Conservation (phyloP, 306 rosid genomes). For the Cicer cuneatum region DNA sequence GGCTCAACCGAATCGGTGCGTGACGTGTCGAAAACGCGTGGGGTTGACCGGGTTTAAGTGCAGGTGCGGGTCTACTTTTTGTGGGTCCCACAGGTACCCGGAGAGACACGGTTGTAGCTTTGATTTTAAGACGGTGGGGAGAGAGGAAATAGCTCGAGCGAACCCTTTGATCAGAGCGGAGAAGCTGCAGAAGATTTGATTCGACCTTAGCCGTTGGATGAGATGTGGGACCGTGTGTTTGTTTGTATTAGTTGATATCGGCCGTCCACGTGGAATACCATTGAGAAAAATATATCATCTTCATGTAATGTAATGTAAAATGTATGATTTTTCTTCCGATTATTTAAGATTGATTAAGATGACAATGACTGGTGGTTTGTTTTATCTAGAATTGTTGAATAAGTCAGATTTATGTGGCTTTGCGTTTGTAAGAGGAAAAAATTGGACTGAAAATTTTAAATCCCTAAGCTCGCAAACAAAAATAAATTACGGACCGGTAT, state of each 20-base stretch:
- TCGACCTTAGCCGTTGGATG: constrained; percentile 45
- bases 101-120: constrained; percentile 85
- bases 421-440: constrained; percentile 15
- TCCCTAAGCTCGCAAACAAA: not conserved
- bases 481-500: no score
- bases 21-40: constrained; percentile 69
- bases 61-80: constrained; percentile 76
- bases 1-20: constrained; percentile 64
- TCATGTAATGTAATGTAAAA: not conserved
- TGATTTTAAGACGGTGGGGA: constrained; percentile 80
- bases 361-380: constrained; percentile 6
- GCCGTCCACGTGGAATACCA: constrained; percentile 17
- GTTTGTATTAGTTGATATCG: constrained; percentile 29
- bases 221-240: not conserved
- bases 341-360: not conserved
- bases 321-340: constrained; percentile 33
- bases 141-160: constrained; percentile 82
- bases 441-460: not conserved
- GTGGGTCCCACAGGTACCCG: constrained; percentile 90
- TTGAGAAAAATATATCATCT: not conserved
- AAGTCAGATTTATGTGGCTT: constrained; percentile 38
- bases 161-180: constrained; percentile 79
- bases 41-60: constrained; percentile 87
- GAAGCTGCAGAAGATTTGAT: constrained; percentile 66
- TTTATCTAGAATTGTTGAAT: constrained; percentile 28